Evolutionary conservation across 352 stramenopile species (phyloP).

Genomic region (Globisporangium radiosum): DNA sequence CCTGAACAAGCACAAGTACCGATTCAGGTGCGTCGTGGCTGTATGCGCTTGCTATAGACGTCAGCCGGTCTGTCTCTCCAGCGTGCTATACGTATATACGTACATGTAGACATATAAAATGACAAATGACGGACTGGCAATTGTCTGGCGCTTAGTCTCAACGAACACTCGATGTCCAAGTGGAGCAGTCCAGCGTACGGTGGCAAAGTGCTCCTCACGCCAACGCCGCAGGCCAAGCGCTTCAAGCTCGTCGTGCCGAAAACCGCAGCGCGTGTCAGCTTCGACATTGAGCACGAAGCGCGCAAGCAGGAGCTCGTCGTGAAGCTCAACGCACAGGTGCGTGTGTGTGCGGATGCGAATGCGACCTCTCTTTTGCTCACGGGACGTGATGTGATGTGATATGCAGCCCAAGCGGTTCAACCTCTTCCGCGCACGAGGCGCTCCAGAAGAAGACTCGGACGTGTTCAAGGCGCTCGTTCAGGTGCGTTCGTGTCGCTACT

Average conservation of each 20-base stretch:
- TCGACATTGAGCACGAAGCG: slow-evolving; percentile 67
- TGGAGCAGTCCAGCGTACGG: slow-evolving; percentile 58
- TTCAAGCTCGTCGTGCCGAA: slow-evolving; percentile 50
- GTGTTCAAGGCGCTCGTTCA: slow-evolving; percentile 42
- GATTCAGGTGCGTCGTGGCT: slow-evolving; percentile 42
- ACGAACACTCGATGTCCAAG: slow-evolving; percentile 46
- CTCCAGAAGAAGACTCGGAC: slow-evolving; percentile 21
- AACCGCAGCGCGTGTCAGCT: slow-evolving; percentile 37
- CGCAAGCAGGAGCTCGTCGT: slow-evolving; percentile 69
- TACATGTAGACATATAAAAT: no score
- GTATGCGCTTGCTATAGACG: no score
- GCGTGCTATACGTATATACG: background rate
- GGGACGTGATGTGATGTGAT: no score
- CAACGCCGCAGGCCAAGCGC: slow-evolving; percentile 32
- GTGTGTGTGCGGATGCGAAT: background rate
- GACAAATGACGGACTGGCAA: no score
- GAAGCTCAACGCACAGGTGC: slow-evolving; percentile 43
- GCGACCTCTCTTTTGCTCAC: no score
- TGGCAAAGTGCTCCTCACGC: slow-evolving; percentile 52
- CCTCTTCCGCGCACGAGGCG: slow-evolving; percentile 34
- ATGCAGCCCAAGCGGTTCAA: slow-evolving; percentile 34
- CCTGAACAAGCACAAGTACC: slow-evolving; percentile 68
- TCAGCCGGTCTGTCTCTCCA: background rate
- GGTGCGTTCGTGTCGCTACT: slow-evolving; percentile 12
- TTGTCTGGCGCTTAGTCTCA: background rate